phyloP scores from a whole-genome alignment of 306 rosid genomes.

The Vigna radiata region DNA sequence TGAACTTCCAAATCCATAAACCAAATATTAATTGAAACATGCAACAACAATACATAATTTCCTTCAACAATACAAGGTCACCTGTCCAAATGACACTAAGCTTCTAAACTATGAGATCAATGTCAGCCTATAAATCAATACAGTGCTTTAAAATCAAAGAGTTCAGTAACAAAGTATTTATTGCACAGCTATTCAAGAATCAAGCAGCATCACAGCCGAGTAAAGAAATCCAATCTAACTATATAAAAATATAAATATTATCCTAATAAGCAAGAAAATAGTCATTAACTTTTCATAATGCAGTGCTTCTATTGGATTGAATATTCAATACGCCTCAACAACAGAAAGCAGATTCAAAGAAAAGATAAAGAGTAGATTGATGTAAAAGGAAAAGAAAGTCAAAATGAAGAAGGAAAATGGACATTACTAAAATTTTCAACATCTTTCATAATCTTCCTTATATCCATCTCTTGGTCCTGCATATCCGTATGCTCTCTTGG shows the following conservation, averaged over 20 bases:
- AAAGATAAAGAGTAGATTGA: neutral
- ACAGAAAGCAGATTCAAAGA: conserved; percentile 16
- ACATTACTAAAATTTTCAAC: conserved; percentile 51
- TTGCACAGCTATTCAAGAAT: neutral
- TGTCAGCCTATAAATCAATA: neutral
- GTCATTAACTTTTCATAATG: conserved; percentile 8
- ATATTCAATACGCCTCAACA: conserved; percentile 4
- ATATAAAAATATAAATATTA: neutral
- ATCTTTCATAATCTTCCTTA: conserved; percentile 54
- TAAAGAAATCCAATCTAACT: conserved; percentile 15
- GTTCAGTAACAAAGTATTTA: neutral
- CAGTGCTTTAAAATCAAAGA: neutral
- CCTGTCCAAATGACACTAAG: neutral
- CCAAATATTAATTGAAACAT: neutral
- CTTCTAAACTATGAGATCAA: neutral
- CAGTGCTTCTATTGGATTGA: neutral
- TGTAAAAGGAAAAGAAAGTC: neutral
- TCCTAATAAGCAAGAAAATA: conserved; percentile 1
- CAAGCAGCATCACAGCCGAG: conserved; percentile 16
- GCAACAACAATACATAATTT: neutral
- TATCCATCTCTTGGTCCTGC: conserved; percentile 43
- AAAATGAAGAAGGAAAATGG: conserved; percentile 10
- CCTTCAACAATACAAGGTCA: neutral
- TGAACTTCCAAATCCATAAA: neutral
- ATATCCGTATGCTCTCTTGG: neutral